phyloP scores from a whole-genome alignment of 345 rosid genomes.

The Salix koriyanagi region DNA sequence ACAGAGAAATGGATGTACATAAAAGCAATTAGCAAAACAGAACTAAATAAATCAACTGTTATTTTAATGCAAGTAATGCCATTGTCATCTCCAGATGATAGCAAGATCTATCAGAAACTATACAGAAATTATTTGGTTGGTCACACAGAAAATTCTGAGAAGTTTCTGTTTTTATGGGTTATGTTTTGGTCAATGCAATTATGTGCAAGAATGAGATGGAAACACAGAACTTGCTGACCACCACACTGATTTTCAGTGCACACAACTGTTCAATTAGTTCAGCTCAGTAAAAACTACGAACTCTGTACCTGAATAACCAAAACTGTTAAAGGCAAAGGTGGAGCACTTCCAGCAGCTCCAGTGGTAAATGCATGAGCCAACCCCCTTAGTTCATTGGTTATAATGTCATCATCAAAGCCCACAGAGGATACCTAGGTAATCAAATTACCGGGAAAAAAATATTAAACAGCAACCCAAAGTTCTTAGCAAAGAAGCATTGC shows the following conservation, averaged over 20 bases:
- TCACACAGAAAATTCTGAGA: no score
- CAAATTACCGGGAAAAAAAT: background rate
- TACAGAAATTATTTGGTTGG: background rate
- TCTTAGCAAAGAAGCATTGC: background rate
- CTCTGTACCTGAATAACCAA: slow-evolving; percentile 77
- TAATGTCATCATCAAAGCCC: slow-evolving; percentile 45
- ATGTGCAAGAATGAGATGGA: background rate
- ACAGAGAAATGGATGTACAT: background rate
- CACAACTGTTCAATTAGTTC: background rate
- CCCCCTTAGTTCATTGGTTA: slow-evolving; percentile 57
- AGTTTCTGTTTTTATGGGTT: background rate
- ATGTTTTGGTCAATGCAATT: background rate
- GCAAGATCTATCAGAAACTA: background rate
- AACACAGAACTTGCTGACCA: background rate
- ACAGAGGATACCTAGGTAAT: slow-evolving; percentile 48
- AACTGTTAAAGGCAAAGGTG: slow-evolving; percentile 68
- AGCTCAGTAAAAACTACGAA: background rate
- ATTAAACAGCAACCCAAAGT: background rate
- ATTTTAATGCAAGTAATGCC: background rate
- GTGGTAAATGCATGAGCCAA: slow-evolving; percentile 59
- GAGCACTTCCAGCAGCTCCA: slow-evolving; percentile 62
- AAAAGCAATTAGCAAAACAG: background rate
- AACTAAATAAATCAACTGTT: background rate
- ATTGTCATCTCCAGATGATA: background rate
- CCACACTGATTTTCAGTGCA: background rate